These are phyloP conservation scores for Colletotrichum magnum DNA, from an alignment of 2,329 filamentous ascomycete genomes.

Conservation along the genomic window DNA sequence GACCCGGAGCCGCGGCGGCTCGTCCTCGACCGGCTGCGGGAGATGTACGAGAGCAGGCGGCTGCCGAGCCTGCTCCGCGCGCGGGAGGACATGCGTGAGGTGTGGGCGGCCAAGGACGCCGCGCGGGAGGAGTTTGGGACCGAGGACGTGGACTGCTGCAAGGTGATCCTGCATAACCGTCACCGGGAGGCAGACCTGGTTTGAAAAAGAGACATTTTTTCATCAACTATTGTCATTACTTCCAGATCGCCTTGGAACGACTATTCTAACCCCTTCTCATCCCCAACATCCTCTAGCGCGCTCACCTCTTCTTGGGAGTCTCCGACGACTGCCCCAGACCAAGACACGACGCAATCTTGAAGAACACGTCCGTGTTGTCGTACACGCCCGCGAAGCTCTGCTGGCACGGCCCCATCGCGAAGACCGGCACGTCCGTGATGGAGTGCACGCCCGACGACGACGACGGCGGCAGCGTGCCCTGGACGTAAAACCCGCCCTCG, in stretches of 20 bases:
- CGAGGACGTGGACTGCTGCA: conserved; percentile 50
- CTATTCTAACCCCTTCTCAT: fast-evolving
- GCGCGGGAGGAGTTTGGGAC: conserved; percentile 46
- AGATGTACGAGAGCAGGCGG: conserved; percentile 48
- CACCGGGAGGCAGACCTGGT: conserved; percentile 33
- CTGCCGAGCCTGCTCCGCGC: conserved; percentile 48
- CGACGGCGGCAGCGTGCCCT: conserved; percentile 78
- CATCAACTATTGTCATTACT: not conserved
- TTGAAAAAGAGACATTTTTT: not conserved
- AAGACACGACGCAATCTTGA: conserved; percentile 78
- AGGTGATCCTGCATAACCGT: conserved; percentile 30
- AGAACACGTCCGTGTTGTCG: conserved; percentile 81
- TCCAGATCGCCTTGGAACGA: not conserved
- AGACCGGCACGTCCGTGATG: conserved; percentile 85
- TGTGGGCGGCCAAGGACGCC: conserved; percentile 49
- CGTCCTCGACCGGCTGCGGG: conserved; percentile 44
- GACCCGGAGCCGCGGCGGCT: conserved; percentile 43
- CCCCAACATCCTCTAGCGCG: no score
- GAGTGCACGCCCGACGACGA: conserved; percentile 81
- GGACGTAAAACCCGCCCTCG: conserved; percentile 77
- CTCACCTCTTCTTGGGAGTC: conserved; percentile 3
- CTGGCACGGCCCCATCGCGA: conserved; percentile 84
- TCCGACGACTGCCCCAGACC: conserved; percentile 60
- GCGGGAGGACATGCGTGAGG: conserved; percentile 48
- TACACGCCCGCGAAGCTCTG: conserved; percentile 81